Evolutionary conservation across 768 basidiomycete species (phyloP).

Genomic region (Lyophyllum decastes): DNA sequence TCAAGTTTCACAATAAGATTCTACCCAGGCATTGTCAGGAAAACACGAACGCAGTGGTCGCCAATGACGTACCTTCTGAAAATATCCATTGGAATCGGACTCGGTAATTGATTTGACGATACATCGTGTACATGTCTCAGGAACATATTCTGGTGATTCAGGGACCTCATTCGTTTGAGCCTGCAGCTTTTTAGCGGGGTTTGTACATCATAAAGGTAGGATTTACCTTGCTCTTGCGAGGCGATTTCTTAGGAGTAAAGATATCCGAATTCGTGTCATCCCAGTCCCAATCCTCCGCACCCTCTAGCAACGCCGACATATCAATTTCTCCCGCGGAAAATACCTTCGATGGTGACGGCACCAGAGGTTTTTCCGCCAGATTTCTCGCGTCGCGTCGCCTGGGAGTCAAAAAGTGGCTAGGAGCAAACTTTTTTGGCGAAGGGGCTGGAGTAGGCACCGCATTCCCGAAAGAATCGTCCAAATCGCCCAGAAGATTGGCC

Average conservation of each 20-base stretch:
- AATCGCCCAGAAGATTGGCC: conserved; percentile 25
- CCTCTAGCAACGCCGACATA: conserved; percentile 54
- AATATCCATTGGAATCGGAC: conserved; percentile 24
- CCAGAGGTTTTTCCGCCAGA: conserved; percentile 5
- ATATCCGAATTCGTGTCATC: conserved; percentile 54
- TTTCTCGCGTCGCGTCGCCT: conserved; percentile 11
- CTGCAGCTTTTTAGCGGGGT: conserved; percentile 3
- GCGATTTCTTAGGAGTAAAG: conserved; percentile 51
- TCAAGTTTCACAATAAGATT: conserved; percentile 51
- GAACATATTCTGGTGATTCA: conserved; percentile 23
- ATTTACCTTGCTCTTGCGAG: conserved; percentile 26
- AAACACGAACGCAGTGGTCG: not conserved
- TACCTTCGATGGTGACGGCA: conserved; percentile 21
- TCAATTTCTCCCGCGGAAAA: conserved; percentile 39
- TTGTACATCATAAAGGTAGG: conserved; percentile 3
- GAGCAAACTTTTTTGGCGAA: conserved; percentile 23
- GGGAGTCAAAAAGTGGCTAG: conserved; percentile 14
- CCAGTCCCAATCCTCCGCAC: conserved; percentile 74
- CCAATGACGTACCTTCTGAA: conserved; percentile 41
- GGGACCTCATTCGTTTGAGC: conserved; percentile 14
- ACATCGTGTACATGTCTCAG: conserved; percentile 55
- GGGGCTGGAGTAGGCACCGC: conserved; percentile 38
- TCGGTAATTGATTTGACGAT: conserved; percentile 49
- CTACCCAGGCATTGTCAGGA: conserved; percentile 32
- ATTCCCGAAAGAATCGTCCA: conserved; percentile 57